phyloP scores from a whole-genome alignment of 805 yeast species.

The Metschnikowia kofuensis region DNA sequence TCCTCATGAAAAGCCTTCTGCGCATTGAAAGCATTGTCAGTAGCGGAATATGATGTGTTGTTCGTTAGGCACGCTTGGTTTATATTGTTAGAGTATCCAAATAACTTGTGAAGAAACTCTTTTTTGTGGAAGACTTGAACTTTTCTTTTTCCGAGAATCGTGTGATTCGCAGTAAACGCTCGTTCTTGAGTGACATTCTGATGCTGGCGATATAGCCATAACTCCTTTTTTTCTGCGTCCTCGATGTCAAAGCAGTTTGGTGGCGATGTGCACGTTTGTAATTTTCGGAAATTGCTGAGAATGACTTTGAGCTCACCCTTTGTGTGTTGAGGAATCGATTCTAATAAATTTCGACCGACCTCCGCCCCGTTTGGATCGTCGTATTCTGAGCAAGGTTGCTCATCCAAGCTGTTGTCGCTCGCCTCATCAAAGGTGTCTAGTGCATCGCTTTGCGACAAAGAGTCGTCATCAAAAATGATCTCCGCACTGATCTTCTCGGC shows the following conservation, averaged over 20 bases:
- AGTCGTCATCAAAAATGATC: constrained; percentile 29
- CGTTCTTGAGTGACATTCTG: constrained; percentile 32
- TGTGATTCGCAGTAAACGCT: constrained; percentile 30
- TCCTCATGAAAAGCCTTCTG: constrained; percentile 42
- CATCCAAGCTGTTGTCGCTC: constrained; percentile 2
- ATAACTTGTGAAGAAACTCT: constrained; percentile 35
- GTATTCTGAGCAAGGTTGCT: not conserved
- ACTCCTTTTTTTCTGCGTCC: constrained; percentile 24
- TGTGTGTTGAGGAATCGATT: constrained; percentile 40
- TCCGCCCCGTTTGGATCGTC: constrained; percentile 1
- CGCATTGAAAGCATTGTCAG: constrained; percentile 35
- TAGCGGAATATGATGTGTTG: constrained; percentile 36
- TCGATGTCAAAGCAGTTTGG: constrained; percentile 8
- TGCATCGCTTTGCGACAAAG: not conserved
- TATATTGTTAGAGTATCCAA: constrained; percentile 37
- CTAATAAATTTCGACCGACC: constrained; percentile 15
- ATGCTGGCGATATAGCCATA: constrained; percentile 30
- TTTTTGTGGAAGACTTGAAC: constrained; percentile 40
- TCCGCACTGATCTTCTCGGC: constrained; percentile 39
- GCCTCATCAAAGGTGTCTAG: not conserved
- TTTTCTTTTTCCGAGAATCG: constrained; percentile 35
- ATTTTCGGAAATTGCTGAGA: constrained; percentile 17
- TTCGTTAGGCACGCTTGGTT: constrained; percentile 41
- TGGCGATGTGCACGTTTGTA: constrained; percentile 6
- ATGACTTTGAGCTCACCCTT: constrained; percentile 32